Percentiles rank a stretch among this genome's conserved stretches.
These are phyloP conservation scores for Lentinula edodes DNA, from an alignment of 768 basidiomycete species.

Conservation along the genomic window DNA sequence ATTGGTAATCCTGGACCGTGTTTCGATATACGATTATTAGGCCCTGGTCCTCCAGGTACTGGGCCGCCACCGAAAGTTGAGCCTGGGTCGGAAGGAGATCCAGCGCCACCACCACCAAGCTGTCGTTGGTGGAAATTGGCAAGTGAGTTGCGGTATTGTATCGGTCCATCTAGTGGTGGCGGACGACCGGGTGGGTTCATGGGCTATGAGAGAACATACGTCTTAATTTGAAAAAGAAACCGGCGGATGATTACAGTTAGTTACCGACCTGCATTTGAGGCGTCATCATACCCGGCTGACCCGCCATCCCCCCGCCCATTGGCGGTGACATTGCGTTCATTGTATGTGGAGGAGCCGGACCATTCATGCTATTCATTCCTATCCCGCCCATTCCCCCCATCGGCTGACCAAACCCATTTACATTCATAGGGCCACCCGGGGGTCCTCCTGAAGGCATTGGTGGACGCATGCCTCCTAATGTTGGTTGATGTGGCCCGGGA, in stretches of 20 bases:
- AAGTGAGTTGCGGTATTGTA: conserved; percentile 28
- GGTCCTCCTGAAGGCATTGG: conserved; percentile 26
- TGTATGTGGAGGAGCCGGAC: conserved; percentile 10
- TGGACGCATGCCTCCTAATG: conserved; percentile 30
- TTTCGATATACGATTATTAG: conserved; percentile 23
- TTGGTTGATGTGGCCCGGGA: conserved; percentile 27
- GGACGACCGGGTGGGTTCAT: conserved; percentile 2
- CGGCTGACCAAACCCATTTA: conserved; percentile 18
- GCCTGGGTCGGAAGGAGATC: conserved; percentile 28
- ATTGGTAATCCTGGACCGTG: conserved; percentile 27
- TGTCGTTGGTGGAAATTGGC: conserved; percentile 21
- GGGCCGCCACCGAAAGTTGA: conserved; percentile 22
- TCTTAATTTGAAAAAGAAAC: too few relatives aligned
- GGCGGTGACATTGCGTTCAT: conserved; percentile 16
- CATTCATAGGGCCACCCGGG: neutral
- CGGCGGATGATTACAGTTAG: neutral
- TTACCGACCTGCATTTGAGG: conserved; percentile 30
- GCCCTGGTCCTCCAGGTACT: conserved; percentile 11
- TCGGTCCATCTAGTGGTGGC: neutral
- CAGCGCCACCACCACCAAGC: conserved; percentile 7
- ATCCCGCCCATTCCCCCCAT: conserved; percentile 15
- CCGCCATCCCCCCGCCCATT: conserved; percentile 24
- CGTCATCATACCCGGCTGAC: conserved; percentile 28
- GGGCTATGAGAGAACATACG: neutral
- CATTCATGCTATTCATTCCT: conserved; percentile 15